Evolutionary conservation across 2,329 filamentous ascomycete genomes (phyloP), one percentile per base, ranked within the genome.

Genomic region (Fusarium verrucosum): DNA sequence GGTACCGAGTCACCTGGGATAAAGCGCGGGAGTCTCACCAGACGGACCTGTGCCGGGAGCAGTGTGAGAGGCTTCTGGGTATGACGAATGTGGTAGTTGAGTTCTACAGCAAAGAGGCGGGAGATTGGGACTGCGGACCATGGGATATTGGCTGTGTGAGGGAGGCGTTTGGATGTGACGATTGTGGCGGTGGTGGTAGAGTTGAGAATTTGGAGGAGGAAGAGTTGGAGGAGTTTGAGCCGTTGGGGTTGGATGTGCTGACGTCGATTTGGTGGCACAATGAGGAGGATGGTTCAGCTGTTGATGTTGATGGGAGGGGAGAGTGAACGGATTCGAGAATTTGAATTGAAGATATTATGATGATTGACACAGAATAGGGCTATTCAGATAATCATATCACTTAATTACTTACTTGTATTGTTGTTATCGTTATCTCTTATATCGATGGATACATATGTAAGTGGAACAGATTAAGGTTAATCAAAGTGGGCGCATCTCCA

Each of bases 1-100:
- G 58, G 44, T 66, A 62, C 33, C 51, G 52, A 13, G 20, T 66
- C 8, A 54, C 36, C 11, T 66, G 58, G 63, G 50, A 51, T 40
- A 33, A 41, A 10, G 17, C 37, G 17, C 41, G 40, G 10, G 40
- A 19, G 16, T 13, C 32, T 8, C 41, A 57, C n/a, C 43, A 37
- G 23, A 50, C 58, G n/a, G 25, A 46, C 4, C 32, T 50, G 16
- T 62, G 44, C 19, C 35, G 30, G 19, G 30, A 49, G 26, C 16
- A 45, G 20, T 58, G 54, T 30, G 38, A 30, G 26, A 26, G 32
- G 28, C 49, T 66, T 17, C 23, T 66, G 10, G 22, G 28, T 7
- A 22, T 22, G 17, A 66, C 52, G 14, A 66, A 47, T 17, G 37
- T 55, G 17, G 52, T 50, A 25, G 49, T 62, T n/a, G 58, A 66